Base-by-base conservation (phyloP, 2,329 filamentous ascomycete species). In the Grosmannia huntii region DNA sequence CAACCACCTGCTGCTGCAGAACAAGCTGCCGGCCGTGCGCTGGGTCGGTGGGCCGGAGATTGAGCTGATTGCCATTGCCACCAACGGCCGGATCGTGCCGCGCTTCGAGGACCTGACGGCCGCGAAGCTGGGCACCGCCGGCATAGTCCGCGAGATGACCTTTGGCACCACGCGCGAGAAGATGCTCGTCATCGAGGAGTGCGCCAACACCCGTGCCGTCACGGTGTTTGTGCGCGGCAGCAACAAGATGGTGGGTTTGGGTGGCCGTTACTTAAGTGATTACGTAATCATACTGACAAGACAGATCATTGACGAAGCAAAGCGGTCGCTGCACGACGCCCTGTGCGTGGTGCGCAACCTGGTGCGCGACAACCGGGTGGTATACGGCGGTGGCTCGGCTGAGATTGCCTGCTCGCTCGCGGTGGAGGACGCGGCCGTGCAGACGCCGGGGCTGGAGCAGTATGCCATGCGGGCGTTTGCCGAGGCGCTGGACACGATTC, bases 161-260 rank as follows among this genome's bases (percentile, higher is more conserved):
- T 99, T 99, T 68, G 94, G 94, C 67, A 99, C 94, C 1, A 99
- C 94, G 50, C 83, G 94, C 68, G 94, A 99, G 75, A 97, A 99
- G 83, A 99, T 99, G 94, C 79, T 99, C 66, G 89, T 99, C 59
- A 99, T 99, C 66, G 95, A 99, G 76, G 94, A 99, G 75, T 99
- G 94, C 70, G 94, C 95, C 68, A 99, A 99, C 77, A 96, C 90
- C 60, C 81, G 94, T 67, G 94, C 94, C 51, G 95, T 99, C 61
- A 99, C 94, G 3, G 85, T 95, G 58, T 99, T 99, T 72, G 89
- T 99, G 61, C 82, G 94, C 68, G 94, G 94, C 68, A 95, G 90
- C 79, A 99, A 99, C 82, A 99, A 97, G 81, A 99, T 99, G 94
- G 89, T 92, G 73, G 69, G 80, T 9, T 25, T 12, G 28, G 5